Base-by-base conservation (phyloP, 306 rosid species). In the Dalbergia cochinchinensis region DNA sequence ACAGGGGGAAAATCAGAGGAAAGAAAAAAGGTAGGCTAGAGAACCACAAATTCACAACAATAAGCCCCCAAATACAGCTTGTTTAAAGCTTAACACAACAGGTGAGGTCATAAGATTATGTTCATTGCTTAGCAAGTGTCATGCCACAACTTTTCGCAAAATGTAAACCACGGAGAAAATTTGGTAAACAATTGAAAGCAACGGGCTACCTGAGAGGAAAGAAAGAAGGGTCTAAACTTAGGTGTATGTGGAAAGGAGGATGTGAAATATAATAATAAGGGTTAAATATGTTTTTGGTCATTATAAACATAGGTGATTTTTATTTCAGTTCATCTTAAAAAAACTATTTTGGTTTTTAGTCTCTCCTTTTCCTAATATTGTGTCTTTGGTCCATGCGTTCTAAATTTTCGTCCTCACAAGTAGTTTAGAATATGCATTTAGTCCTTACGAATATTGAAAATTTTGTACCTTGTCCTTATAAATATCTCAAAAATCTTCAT, bases 221-320 rank as follows among this genome's bases (percentile, higher is more conserved):
- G 34, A 73, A 19, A 1, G 12, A 22, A 66, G 26, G 61, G 71
- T 13, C 39, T 22, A 66, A 68, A 78, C 44, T 67, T 60, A n/a
- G 63, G 20, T 83, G 18, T 66, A 66, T 44, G 74, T 44, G 74
- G 13, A 66, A 76, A 78, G 83, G 50, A 59, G 72, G 64, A 37
- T 15, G 16, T 14, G 13, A 65, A 47, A 35, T 18, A 55, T 14
- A 39, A 19, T 1, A 65, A 44, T 20, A 13, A 61, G 31, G 31
- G 3, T 26, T 26, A 26, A 26, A 26, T 26, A 26, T 26, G 31
- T 26, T 26, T 26, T 26, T 26, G 31, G 31, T 26, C 31, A 26
- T 26, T 26, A 26, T 26, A 26, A 26, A 26, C 2, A 26, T 26
- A 26, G 31, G 31, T 26, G 31, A 26, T 26, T 26, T 26, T 26